Percentiles rank a stretch among this genome's conserved stretches.
Conservation (phyloP, 257 asterid species). For the Eustoma russellianum region DNA sequence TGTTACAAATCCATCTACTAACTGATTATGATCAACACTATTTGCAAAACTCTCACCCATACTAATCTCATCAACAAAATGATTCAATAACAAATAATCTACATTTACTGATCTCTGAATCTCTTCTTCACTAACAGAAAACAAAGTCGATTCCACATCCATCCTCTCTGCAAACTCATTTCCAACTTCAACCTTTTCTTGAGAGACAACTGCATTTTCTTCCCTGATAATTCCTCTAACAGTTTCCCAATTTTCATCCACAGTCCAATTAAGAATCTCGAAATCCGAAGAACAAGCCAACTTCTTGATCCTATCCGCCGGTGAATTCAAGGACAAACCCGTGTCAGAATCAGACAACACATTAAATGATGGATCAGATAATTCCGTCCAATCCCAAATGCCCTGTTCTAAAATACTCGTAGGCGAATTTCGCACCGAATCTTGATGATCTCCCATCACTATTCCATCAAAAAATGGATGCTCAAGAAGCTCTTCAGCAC, state of each 20-base stretch:
- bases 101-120: conserved; percentile 8
- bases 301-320: conserved; percentile 31
- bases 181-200: not conserved
- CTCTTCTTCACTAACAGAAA: conserved; percentile 17
- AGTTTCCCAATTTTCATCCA: conserved; percentile 58
- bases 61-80: conserved; percentile 4
- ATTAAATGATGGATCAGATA: conserved; percentile 14
- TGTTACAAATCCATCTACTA: conserved; percentile 15
- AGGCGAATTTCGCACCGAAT: conserved; percentile 42
- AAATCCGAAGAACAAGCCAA: conserved; percentile 20
- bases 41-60: conserved; percentile 7
- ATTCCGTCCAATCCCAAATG: conserved; percentile 60
- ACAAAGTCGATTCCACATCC: conserved; percentile 9
- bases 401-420: conserved; percentile 58
- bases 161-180: conserved; percentile 9
- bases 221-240: conserved; percentile 35
- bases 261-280: conserved; percentile 27
- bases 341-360: conserved; percentile 2
- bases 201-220: conserved; percentile 11
- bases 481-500: conserved; percentile 51
- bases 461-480: conserved; percentile 44
- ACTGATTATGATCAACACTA: conserved; percentile 6
- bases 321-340: conserved; percentile 15
- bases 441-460: conserved; percentile 3
- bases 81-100: conserved; percentile 21